Conservation (phyloP, 768 basidiomycete species). For the Tephrocybe sp. region DNA sequence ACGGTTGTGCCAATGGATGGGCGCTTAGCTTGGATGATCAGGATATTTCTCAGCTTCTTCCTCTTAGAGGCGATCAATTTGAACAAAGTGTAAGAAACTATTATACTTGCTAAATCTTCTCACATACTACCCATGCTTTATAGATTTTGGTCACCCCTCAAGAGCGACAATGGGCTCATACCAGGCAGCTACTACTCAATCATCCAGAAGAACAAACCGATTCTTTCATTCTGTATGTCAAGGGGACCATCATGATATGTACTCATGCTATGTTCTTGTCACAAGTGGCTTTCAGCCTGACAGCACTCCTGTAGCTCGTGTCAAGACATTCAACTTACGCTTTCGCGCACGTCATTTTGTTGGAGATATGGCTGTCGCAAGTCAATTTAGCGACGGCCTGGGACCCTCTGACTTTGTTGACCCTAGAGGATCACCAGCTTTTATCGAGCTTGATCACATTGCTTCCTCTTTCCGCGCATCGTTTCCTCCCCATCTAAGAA, state of each 20-base stretch:
- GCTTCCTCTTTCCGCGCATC: constrained; percentile 56
- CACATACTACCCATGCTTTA: not conserved
- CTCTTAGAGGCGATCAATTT: constrained; percentile 57
- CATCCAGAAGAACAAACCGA: constrained; percentile 66
- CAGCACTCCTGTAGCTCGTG: constrained; percentile 28
- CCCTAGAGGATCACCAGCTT: constrained; percentile 57
- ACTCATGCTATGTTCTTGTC: constrained; percentile 13
- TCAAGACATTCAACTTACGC: constrained; percentile 65
- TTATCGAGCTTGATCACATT: constrained; percentile 58
- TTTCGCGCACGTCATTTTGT: constrained; percentile 59
- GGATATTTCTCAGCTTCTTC: constrained; percentile 70
- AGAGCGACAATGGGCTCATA: constrained; percentile 68
- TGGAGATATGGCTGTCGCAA: constrained; percentile 50
- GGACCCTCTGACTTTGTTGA: constrained; percentile 49
- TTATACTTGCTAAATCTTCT: not conserved
- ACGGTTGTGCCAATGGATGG: constrained; percentile 69
- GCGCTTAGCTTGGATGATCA: constrained; percentile 69
- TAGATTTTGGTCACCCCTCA: constrained; percentile 46
- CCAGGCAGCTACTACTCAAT: constrained; percentile 52
- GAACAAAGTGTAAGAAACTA: constrained; percentile 51
- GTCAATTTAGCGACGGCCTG: constrained; percentile 32
- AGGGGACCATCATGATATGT: constrained; percentile 65
- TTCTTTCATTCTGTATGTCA: constrained; percentile 70
- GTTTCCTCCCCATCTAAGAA: constrained; percentile 52
- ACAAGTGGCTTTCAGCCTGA: not conserved